Conservation (phyloP, 176 grass and related monocot genomes). For the Guadua angustifolia region DNA sequence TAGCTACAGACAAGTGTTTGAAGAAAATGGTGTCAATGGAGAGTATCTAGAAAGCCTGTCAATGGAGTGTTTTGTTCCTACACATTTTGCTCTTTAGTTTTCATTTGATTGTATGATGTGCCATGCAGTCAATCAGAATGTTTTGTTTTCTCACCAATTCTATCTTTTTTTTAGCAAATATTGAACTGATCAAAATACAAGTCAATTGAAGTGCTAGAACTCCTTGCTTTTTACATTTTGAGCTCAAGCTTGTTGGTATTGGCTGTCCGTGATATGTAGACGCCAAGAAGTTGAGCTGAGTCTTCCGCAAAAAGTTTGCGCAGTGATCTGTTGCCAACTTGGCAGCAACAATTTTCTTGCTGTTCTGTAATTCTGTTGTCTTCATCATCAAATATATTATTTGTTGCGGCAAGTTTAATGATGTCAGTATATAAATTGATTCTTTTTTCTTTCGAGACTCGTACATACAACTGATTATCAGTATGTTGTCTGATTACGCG, state of each 20-base stretch:
- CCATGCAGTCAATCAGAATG: not conserved
- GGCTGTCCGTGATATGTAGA: slow-evolving; percentile 3
- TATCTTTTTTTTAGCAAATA: not conserved
- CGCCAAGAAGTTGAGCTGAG: not conserved
- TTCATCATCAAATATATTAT: too few relatives aligned
- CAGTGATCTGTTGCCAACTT: not conserved
- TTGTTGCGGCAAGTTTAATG: not conserved
- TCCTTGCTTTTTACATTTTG: slow-evolving; percentile 14
- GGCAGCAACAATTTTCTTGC: not conserved
- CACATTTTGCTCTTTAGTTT: slow-evolving; percentile 19
- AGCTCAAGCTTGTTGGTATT: not conserved
- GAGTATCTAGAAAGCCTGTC: slow-evolving; percentile 93
- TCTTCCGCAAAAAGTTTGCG: not conserved
- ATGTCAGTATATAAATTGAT: not conserved
- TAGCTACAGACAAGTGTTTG: slow-evolving; percentile 85
- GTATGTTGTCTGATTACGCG: not conserved
- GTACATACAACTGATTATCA: not conserved
- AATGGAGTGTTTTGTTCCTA: slow-evolving; percentile 31
- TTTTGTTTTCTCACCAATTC: not conserved
- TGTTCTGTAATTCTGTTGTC: slow-evolving; percentile 17
- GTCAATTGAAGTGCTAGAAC: slow-evolving; percentile 1
- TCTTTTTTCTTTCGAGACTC: not conserved
- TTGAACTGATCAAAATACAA: not conserved
- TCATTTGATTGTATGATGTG: slow-evolving; percentile 29
- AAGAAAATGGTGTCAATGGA: slow-evolving; percentile 94